These are phyloP conservation scores for Pontederia paniculata DNA, from an alignment of 176 grass and related monocot species.

Conservation along the genomic window DNA sequence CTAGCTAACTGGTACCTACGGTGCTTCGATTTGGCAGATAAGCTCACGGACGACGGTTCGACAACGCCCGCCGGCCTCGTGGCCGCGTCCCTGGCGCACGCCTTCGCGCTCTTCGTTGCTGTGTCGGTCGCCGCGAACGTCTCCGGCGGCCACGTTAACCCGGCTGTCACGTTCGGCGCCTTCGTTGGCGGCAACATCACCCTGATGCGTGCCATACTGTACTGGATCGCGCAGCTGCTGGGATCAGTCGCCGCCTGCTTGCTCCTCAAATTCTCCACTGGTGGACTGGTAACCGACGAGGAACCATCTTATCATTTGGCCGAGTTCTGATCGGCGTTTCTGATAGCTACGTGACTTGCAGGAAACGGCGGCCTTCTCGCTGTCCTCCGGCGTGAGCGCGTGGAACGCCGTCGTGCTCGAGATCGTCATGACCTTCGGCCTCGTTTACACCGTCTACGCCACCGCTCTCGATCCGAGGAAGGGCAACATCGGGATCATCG, in stretches of 20 bases:
- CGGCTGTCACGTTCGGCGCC: constrained; percentile 75
- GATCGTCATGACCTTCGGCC: constrained; percentile 81
- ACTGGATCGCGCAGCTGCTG: constrained; percentile 75
- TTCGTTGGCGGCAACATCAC: constrained; percentile 73
- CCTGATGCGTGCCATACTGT: constrained; percentile 40
- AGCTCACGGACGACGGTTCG: constrained; percentile 46
- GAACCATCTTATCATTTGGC: neutral
- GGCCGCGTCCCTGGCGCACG: constrained; percentile 54
- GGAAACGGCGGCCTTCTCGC: constrained; percentile 43
- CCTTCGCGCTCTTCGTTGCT: constrained; percentile 50
- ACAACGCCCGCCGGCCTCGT: constrained; percentile 42
- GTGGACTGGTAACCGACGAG: constrained; percentile 12
- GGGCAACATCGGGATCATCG: constrained; percentile 40
- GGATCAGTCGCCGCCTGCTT: constrained; percentile 68
- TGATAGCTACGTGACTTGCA: neutral
- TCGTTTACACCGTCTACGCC: constrained; percentile 78
- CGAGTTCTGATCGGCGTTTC: neutral
- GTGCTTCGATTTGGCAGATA: constrained; percentile 23
- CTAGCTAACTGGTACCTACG: neutral
- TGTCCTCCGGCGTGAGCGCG: constrained; percentile 43
- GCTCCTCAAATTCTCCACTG: constrained; percentile 61
- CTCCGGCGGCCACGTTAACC: constrained; percentile 83
- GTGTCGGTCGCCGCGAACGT: constrained; percentile 61
- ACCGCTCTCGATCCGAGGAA: constrained; percentile 59
- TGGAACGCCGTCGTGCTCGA: constrained; percentile 59